phyloP scores from a whole-genome alignment of 208 protist species.

The Leishmania braziliensis region DNA sequence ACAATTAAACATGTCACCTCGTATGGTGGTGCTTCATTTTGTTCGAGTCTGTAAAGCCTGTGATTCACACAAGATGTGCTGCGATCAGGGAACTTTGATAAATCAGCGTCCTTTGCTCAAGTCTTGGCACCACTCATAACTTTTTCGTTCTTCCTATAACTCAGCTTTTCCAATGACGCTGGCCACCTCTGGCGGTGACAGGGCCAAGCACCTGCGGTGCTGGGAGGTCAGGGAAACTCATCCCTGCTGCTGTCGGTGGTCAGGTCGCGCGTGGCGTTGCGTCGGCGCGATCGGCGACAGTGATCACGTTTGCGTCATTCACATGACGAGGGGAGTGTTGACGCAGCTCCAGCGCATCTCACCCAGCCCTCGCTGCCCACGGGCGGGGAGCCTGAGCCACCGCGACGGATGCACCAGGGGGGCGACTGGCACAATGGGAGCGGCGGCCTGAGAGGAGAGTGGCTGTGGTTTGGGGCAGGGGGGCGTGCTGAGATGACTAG shows the following conservation, averaged over 20 bases:
- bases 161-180: too few relatives aligned
- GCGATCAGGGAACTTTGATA: neutral
- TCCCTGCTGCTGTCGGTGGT: neutral
- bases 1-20: neutral
- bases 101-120: neutral
- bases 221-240: neutral
- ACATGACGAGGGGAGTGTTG: neutral
- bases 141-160: too few relatives aligned
- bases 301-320: neutral
- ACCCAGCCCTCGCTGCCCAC: neutral
- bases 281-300: neutral
- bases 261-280: neutral
- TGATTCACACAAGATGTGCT: neutral
- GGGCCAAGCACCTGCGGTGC: neutral
- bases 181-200: neutral
- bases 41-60: neutral
- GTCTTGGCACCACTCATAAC: neutral
- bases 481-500: neutral
- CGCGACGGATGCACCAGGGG: too few relatives aligned
- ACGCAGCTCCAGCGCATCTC: neutral
- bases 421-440: too few relatives aligned
- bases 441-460: neutral
- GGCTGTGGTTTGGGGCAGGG: neutral
- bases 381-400: neutral
- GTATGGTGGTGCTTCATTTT: neutral